Conservation (phyloP, 116 monocot genomes). For the Trichopus zeylanicus region DNA sequence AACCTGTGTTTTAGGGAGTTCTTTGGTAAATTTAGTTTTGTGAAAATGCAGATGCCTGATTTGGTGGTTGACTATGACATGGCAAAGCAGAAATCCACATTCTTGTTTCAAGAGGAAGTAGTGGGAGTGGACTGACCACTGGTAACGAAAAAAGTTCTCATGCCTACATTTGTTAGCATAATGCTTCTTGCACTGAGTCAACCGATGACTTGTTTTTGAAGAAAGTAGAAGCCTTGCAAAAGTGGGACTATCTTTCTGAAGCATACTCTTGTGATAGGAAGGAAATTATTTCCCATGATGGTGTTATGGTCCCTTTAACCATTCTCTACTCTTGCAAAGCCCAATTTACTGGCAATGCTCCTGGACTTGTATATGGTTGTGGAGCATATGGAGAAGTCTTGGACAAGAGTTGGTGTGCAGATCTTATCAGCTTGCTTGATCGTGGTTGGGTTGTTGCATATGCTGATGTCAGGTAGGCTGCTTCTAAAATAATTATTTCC, state of each 20-base stretch:
- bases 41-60: constrained; percentile 77
- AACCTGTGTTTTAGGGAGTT: background rate
- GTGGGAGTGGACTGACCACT: constrained; percentile 21
- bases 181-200: constrained; percentile 3
- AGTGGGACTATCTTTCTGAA: constrained; percentile 52
- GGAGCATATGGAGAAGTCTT: constrained; percentile 93
- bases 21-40: constrained; percentile 1
- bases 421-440: constrained; percentile 62
- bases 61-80: constrained; percentile 83
- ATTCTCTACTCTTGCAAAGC: constrained; percentile 58
- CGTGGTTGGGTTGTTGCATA: constrained; percentile 95
- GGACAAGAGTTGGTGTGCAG: constrained; percentile 88
- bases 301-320: constrained; percentile 59
- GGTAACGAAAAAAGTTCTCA: constrained; percentile 11
- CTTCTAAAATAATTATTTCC: too few species aligned
- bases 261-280: constrained; percentile 58
- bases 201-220: constrained; percentile 13
- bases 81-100: constrained; percentile 33
- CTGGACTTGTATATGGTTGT: constrained; percentile 86
- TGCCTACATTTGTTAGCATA: constrained; percentile 5
- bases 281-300: constrained; percentile 77
- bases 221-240: constrained; percentile 12
- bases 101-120: constrained; percentile 78
- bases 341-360: constrained; percentile 33
- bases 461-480: constrained; percentile 92